Base-by-base conservation (phyloP, 345 rosid species). In the Gossypium arboreum region DNA sequence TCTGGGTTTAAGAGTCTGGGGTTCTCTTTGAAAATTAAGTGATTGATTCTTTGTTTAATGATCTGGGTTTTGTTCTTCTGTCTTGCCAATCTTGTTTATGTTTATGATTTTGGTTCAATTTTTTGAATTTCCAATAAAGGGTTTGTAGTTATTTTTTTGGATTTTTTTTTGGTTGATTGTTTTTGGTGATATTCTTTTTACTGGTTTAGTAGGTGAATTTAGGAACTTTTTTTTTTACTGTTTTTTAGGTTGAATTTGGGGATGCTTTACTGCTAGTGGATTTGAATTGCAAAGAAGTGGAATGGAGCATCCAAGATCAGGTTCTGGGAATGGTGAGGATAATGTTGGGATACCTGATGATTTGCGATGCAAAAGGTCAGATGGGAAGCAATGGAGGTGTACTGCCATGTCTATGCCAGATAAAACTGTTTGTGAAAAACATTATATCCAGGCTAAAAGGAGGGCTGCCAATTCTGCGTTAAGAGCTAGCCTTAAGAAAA, bases 351-450 rank as follows among this genome's bases (percentile, higher is more conserved):
- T 88, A 77, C 98, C 97, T 0, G 99, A 93, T 78, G 99, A 93
- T 81, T 75, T 89, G 85, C 93, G 97, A 43, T 95, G 99, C 84
- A 95, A 95, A 90, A 93, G 98, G 82, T 95, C 98, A 0, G 97
- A 95, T 74, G 98, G 99, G 76, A 95, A 95, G 69, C 99, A 95
- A 62, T 95, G 98, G 99, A 88, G 98, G 83, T 95, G 99, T 83
- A 95, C 98, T 72, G 97, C 99, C 68, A 86, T 82, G 92, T 93
- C 97, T 67, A 95, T 95, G 98, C 97, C 97, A 0, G 99, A 95
- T 77, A 96, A 96, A 83, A 93, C 99, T 0, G 99, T 96, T 1
- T 96, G 99, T 9, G 98, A 96, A 85, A 96, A 96, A 79, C 99
- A 96, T 69, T 95, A 91, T 77, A 86, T 88, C 39, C 99, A 95